Evolutionary conservation across 768 basidiomycete genomes (phyloP), one percentile per base, ranked within the genome.

Genomic region (Mycena floridula): DNA sequence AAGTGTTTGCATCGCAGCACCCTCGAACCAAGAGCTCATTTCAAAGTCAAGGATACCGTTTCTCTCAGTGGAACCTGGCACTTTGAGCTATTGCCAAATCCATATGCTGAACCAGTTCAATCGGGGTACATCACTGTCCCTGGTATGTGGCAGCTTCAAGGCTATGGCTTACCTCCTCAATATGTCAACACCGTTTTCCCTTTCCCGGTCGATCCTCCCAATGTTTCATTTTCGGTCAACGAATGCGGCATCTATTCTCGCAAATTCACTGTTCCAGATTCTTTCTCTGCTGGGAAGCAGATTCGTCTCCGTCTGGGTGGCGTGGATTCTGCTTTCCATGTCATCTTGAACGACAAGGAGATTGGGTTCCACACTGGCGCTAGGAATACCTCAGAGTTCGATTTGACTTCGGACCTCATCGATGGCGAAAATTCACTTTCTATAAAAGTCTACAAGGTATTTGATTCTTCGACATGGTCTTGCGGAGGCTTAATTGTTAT

Each of bases 121-220:
- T 44, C 40, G 43, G 39, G 18, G 11, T 35, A 48, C 24, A 48
- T 48, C 13, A n/a, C 13, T 3, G 47, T 48, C 20, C 47, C 47
- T 23, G 47, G 47, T 13, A 43, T 44, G 42, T 48, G 47, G 47
- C 47, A 48, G 28, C 28, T 48, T 7, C 47, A 48, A 21, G 47
- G 47, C 25, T 48, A 42, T 39, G 47, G 47, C 21, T 21, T n/a
- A 26, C 22, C 22, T 23, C 47, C 42, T 38, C 43, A 48, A 27
- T 48, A 44, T 32, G 44, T 37, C 21, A 48, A 48, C 26, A 44
- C 39, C n/a, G 26, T 32, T 28, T 48, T 32, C 42, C 47, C 47
- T 6, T 44, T 48, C 23, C 35, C 47, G 12, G 47, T 48, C 37
- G 30, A 39, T 37, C 35, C 43, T 27, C 47, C 47, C 9, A 27